Evolutionary conservation across 2,329 filamentous ascomycete genomes (phyloP), one percentile per base, ranked within the genome.

Genomic region (Hirsutella thompsonii): DNA sequence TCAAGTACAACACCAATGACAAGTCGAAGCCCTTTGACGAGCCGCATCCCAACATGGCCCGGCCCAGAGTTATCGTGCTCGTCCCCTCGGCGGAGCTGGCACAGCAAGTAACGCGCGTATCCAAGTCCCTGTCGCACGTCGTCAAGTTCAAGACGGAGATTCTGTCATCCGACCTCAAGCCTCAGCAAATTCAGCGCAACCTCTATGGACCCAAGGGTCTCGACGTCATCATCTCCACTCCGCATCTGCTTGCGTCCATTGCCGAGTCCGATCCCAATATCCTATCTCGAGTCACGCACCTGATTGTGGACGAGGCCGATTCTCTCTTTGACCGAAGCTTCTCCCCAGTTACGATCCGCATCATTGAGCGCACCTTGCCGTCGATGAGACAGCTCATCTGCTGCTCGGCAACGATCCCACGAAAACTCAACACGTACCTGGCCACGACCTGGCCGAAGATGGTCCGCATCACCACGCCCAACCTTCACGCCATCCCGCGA

Each of bases 261-360:
- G 86, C 86, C 11, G 79, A 94, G 49, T 81, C 79, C 18, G 88
- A 95, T 49, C 92, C 92, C 10, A 90, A 94, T 53, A 80, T 98
- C 46, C 76, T 98, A 29, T 89, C 86, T n/a, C 82, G 87, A 11
- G 89, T 96, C 44, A 80, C 77, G 2, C 86, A 96, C 56, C 72
- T 98, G 10, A 74, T 98, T 44, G 72, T 94, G 38, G 93, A 98
- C 57, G 93, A 98, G 67, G 93, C 93, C 1, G 92, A 98, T 62
- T 95, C 89, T 4, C 76, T 98, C 9, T 76, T 98, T 50, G 93
- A 98, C 63, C 83, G 88, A 43, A 93, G 87, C 44, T 98, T 98
- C 66, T 75, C 83, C 4, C 81, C 86, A 1, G 79, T 82, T 20
- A 96, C 92, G 0, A 83, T 77, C 10, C 74, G 76, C 42, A 85